phyloP scores from a whole-genome alignment of 208 protist species.

The Trypanosomatidae sp. region DNA sequence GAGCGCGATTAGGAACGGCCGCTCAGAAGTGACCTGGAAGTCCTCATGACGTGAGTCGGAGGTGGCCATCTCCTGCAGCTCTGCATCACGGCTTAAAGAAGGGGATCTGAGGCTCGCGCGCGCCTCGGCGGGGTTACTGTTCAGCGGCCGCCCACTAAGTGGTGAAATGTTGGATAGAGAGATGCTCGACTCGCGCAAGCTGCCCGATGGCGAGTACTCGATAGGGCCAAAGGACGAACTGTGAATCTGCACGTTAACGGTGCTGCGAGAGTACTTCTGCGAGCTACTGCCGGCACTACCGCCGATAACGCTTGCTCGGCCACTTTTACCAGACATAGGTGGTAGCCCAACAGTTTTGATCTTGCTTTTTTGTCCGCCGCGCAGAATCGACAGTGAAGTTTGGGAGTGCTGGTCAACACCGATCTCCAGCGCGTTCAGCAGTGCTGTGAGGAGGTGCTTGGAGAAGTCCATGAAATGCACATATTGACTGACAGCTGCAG shows the following conservation, averaged over 20 bases:
- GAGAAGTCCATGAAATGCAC: slow-evolving; percentile 27
- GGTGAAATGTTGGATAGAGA: slow-evolving; percentile 1
- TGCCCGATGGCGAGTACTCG: not conserved
- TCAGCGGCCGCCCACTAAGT: not conserved
- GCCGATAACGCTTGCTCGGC: not conserved
- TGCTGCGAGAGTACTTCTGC: slow-evolving; percentile 2
- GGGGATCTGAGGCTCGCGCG: not conserved
- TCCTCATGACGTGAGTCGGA: not conserved
- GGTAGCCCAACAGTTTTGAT: not conserved
- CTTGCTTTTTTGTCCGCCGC: not conserved
- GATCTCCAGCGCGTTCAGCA: slow-evolving; percentile 30
- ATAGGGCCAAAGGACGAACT: not conserved
- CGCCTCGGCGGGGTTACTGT: not conserved
- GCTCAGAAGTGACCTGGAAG: slow-evolving; percentile 15
- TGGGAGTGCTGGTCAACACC: slow-evolving; percentile 18
- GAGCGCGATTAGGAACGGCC: slow-evolving; percentile 33
- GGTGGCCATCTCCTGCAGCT: not conserved
- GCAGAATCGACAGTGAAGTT: slow-evolving; percentile 10
- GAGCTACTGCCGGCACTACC: not conserved
- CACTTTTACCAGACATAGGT: not conserved
- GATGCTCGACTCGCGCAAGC: not conserved
- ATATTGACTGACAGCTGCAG: slow-evolving; percentile 10
- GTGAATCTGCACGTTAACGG: not conserved
- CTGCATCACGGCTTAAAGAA: not conserved
- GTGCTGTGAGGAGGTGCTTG: slow-evolving; percentile 16